A percentile compares a stretch with the other conserved stretches of the same genome.
Evolutionary conservation across 768 basidiomycete species (phyloP).

Genomic region (Megacollybia marginata): DNA sequence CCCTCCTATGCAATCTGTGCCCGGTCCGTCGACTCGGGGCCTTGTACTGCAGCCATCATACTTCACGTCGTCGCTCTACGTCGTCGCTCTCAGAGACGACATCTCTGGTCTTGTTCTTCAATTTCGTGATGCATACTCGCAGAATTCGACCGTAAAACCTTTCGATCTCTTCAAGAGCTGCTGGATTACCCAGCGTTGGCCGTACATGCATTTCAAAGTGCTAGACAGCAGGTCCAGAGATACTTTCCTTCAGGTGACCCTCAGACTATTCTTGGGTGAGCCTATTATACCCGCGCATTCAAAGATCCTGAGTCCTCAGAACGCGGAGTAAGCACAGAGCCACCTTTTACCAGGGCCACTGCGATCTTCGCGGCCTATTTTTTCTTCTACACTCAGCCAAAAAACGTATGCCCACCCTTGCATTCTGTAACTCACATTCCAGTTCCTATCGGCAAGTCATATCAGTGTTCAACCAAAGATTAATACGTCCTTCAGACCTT

Average conservation of each 20-base stretch:
- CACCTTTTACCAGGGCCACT: conserved; percentile 47
- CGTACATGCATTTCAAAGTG: conserved; percentile 68
- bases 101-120: conserved; percentile 42
- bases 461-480: not conserved
- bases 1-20: too few species aligned
- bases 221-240: conserved; percentile 63
- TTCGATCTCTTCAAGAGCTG: conserved; percentile 66
- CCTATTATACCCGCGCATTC: not conserved
- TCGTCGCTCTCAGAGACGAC: conserved; percentile 58
- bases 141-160: conserved; percentile 29
- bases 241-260: conserved; percentile 48
- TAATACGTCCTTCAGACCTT: conserved; percentile 38
- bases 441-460: conserved; percentile 48
- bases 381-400: conserved; percentile 64
- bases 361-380: conserved; percentile 67
- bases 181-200: conserved; percentile 67
- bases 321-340: conserved; percentile 38
- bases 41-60: conserved; percentile 60
- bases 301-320: conserved; percentile 31
- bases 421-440: conserved; percentile 46
- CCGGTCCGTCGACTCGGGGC: too few species aligned
- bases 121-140: conserved; percentile 44
- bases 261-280: conserved; percentile 64
- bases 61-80: conserved; percentile 73
- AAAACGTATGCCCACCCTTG: conserved; percentile 41